phyloP scores from a whole-genome alignment of 345 rosid genomes.

The Camelina laxa region DNA sequence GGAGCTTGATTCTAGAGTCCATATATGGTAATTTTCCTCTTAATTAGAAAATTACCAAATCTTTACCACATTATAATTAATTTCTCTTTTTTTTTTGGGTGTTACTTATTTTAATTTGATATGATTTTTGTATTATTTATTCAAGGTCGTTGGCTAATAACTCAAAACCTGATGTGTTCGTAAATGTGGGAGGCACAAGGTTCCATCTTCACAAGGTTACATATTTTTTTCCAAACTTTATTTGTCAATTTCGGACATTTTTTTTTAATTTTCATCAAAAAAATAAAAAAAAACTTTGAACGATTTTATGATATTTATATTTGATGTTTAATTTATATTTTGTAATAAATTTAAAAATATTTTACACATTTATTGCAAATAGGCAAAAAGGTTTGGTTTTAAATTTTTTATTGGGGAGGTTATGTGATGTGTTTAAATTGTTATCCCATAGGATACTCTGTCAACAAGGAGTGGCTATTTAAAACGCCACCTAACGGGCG shows the following conservation, averaged over 20 bases:
- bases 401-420: conserved; percentile 34
- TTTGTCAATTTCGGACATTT: conserved; percentile 12
- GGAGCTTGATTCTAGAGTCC: conserved; percentile 58
- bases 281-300: background rate
- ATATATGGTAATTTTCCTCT: conserved; percentile 55
- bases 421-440: conserved; percentile 20
- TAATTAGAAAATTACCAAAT: background rate
- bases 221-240: background rate
- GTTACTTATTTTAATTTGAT: background rate
- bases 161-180: conserved; percentile 55
- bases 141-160: conserved; percentile 68
- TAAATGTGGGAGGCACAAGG: conserved; percentile 65
- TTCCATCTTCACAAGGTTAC: conserved; percentile 83
- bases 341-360: background rate
- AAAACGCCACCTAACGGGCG: conserved; percentile 62
- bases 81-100: background rate
- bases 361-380: conserved; percentile 19
- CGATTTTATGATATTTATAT: background rate
- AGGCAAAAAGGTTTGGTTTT: conserved; percentile 27
- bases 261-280: background rate
- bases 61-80: background rate
- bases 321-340: background rate
- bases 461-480: conserved; percentile 68
- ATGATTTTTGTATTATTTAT: background rate
- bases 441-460: conserved; percentile 62